These are phyloP conservation scores for Balamuthia mandrillaris DNA, from an alignment of 208 protist genomes.

Conservation along the genomic window DNA sequence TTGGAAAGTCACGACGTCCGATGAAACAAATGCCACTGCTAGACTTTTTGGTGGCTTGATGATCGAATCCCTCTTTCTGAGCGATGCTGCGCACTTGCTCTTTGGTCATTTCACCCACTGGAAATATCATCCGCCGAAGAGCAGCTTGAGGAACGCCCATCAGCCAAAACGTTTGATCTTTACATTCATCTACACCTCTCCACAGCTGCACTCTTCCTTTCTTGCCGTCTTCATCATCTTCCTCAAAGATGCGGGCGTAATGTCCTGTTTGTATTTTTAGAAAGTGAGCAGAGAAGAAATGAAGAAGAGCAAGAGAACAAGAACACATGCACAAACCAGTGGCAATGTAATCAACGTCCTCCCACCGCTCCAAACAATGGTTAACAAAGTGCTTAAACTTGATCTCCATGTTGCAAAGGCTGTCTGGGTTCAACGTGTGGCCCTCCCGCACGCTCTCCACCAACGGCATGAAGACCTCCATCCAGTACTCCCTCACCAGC, in stretches of 20 bases:
- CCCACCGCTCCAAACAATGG: constrained; percentile 34
- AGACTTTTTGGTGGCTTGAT: constrained; percentile 34
- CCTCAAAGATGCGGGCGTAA: background rate
- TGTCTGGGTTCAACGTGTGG: constrained; percentile 75
- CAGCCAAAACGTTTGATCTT: constrained; percentile 76
- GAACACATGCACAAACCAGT: constrained; percentile 32
- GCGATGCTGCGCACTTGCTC: constrained; percentile 3
- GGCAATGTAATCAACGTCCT: constrained; percentile 51
- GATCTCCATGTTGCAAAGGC: constrained; percentile 72
- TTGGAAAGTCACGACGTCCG: constrained; percentile 64
- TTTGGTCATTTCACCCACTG: constrained; percentile 60
- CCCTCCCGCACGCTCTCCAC: constrained; percentile 61
- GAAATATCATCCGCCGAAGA: constrained; percentile 59
- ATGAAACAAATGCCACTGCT: constrained; percentile 75
- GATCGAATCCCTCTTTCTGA: background rate
- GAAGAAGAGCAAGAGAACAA: background rate
- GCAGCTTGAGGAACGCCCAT: constrained; percentile 2
- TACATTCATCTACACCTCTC: constrained; percentile 35
- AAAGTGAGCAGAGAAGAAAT: background rate
- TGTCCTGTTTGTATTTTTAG: too few relatives aligned
- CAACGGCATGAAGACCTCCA: constrained; percentile 66
- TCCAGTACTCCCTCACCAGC: constrained; percentile 77
- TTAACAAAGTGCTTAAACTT: constrained; percentile 71
- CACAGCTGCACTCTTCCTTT: background rate
- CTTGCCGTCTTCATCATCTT: background rate